Evolutionary conservation across 371 early-diverging fungal species (phyloP), one percentile per base, ranked within the genome.

Genomic region (Mortierella sp.): DNA sequence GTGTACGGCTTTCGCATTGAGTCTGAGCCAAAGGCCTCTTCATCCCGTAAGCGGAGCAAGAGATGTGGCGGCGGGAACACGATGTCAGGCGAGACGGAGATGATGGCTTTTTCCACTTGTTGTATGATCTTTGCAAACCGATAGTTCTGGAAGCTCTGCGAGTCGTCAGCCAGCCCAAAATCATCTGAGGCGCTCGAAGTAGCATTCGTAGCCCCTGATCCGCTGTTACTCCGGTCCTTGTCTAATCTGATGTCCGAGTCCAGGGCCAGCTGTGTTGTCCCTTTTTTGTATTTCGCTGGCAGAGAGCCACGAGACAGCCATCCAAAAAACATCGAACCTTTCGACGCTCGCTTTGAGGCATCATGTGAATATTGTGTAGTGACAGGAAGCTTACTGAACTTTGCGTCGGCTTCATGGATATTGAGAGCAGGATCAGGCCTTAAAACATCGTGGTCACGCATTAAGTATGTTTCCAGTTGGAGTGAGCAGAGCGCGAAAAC

Each of bases 11-110:
- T 85, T 32, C 71, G 68, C 57, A 54, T 77, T 16, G 81, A 66
- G 30, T 84, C 73, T 6, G 76, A 43, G 5, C 75, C 78, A 5
- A 72, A 69, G 11, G 79, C 77, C 51, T 92, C 91, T 55, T 92
- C 91, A 24, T 85, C 83, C 45, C 86, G 84, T 9, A 92, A 73
- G 24, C 89, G 84, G 14, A 86, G 59, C 22, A 93, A 65, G 20
- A 92, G 62, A 68, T 83, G 78, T 0, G 93, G 93, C 0, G 87
- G 87, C 8, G 90, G 85, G 68, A 89, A 91, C 20, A 66, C 64
- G 4, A 91, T 88, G 37, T 84, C 86, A 12, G 93, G 92, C 16
- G 93, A 91, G 5, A 89, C 83, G 3, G 92, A 91, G 1, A 92
- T 83, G 12, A 84, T 70, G 2, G 90, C 84, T 32, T 85, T 77